These are phyloP conservation scores for Lodderomyces elongisporus DNA, from an alignment of 1,139 yeast genomes.

Conservation along the genomic window DNA sequence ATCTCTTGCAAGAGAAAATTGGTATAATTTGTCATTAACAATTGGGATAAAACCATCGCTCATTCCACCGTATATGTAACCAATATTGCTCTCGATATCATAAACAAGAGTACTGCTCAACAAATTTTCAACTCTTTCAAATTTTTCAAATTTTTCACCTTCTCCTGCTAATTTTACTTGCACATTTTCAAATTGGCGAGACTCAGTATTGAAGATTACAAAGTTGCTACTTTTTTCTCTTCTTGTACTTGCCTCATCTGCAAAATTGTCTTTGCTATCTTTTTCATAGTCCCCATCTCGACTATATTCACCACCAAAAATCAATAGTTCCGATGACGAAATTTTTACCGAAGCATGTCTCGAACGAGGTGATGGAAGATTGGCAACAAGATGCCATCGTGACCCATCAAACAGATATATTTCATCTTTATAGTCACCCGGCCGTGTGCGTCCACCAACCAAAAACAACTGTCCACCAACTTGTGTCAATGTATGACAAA, in stretches of 20 bases:
- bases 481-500: constrained; percentile 54
- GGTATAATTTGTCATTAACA: constrained; percentile 31
- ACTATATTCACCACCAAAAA: constrained; percentile 47
- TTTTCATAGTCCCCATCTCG: background rate
- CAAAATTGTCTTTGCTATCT: background rate
- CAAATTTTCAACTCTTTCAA: constrained; percentile 15
- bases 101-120: constrained; percentile 31
- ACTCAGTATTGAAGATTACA: constrained; percentile 16
- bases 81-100: constrained; percentile 24
- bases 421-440: constrained; percentile 40
- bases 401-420: constrained; percentile 18
- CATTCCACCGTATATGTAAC: constrained; percentile 56
- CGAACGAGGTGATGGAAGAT: constrained; percentile 43
- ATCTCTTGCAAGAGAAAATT: constrained; percentile 20
- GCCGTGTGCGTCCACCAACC: constrained; percentile 70
- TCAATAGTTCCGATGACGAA: constrained; percentile 30
- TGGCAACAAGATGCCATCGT: constrained; percentile 31
- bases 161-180: constrained; percentile 7
- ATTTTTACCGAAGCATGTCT: constrained; percentile 49
- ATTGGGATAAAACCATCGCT: constrained; percentile 24
- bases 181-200: constrained; percentile 15
- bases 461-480: constrained; percentile 30
- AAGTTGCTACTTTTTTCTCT: constrained; percentile 14
- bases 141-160: constrained; percentile 13
- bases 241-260: constrained; percentile 1